Evolutionary conservation across 2,329 filamentous ascomycete genomes (phyloP), one percentile per base, ranked within the genome.

Genomic region (Ampelomyces quisqualis): DNA sequence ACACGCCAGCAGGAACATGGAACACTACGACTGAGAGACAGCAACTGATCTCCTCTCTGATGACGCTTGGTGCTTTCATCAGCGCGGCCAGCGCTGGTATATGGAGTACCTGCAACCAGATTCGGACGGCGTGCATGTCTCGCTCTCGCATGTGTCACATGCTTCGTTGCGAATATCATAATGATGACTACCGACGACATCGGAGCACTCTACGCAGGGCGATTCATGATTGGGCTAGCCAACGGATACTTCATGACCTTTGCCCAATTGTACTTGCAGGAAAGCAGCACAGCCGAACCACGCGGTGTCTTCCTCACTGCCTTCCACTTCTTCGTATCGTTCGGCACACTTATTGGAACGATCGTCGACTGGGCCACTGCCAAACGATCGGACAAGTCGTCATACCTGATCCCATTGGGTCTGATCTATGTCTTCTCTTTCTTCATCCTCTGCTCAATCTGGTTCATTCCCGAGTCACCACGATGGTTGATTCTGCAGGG

Each of bases 171-270:
- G 11, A 80, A 80, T 47, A 65, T 79, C 13, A 70, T 80, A 52
- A 81, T 81, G 78, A 80, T 81, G 76, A 70, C 73, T 3, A 79
- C 76, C 0, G 72, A 69, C 5, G 59, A 67, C 40, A 78, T 82
- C 24, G 75, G 70, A 11, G 76, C 72, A 1, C 71, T 82, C 4
- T 81, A 82, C 41, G 70, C 72, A 17, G 78, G 76, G 7, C 73
- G 78, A 24, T 61, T 81, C 5, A 57, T 81, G 11, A 77, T 80
- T 40, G 79, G 79, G 2, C 43, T 81, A 4, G 75, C 77, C 5
- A 80, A 80, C 51, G 78, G 77, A 3, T 73, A 78, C 52, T 75
- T 79, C 57, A 64, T 80, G 76, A 79, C 76, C 2, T 80, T 76
- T 45, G 70, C 72, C 1, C 74, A 77, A 41, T 58, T 77, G 0